Evolutionary conservation across 257 asterid species (phyloP), one percentile per base, ranked within the genome.

Genomic region (Catharanthus roseus): DNA sequence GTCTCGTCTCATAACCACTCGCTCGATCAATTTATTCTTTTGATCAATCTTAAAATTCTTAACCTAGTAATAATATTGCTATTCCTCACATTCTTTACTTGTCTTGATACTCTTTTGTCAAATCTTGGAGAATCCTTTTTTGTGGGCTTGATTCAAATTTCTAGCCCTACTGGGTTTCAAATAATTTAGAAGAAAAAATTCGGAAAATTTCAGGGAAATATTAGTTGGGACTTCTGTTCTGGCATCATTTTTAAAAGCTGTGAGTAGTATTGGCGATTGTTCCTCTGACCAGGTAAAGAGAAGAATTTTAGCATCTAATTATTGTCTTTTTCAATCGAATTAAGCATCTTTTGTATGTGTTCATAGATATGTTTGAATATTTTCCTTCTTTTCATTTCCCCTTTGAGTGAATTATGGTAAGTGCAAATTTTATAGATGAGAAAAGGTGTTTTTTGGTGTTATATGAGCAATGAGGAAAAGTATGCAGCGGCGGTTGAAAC

Each of bases 211-310:
- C 1, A 33, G 31, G 75, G 50, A 36, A 41, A 49, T 33, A 23
- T 12, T 26, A 44, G 60, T 31, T 74, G 50, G 63, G 54, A 45
- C 38, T 74, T 56, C 1, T 13, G 12, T 74, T 74, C 44, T 29
- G 42, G 19, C 58, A 39, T 39, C 58, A 44, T 42, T 71, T 41
- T 44, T 18, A 19, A 24, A 19, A 61, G 36, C 62, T 42, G 62
- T 62, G 70, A 49, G 31, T 53, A 49, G 54, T 1, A 18, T 36
- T 24, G 28, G 31, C n/a, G 19, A 24, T 56, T 67, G 62, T 56
- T 51, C 41, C 58, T 67, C 10, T 47, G 41, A 67, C 42, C 73
- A 74, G 73, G 78, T 74, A 45, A 45, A 36, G 28, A 36, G 28
- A 7, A 1, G 18, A 10, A 44, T 26, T 23, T n/a, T 13, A 0